These are phyloP conservation scores for Aspergillus flavus DNA, from an alignment of 2,329 filamentous ascomycete species.

Conservation along the genomic window DNA sequence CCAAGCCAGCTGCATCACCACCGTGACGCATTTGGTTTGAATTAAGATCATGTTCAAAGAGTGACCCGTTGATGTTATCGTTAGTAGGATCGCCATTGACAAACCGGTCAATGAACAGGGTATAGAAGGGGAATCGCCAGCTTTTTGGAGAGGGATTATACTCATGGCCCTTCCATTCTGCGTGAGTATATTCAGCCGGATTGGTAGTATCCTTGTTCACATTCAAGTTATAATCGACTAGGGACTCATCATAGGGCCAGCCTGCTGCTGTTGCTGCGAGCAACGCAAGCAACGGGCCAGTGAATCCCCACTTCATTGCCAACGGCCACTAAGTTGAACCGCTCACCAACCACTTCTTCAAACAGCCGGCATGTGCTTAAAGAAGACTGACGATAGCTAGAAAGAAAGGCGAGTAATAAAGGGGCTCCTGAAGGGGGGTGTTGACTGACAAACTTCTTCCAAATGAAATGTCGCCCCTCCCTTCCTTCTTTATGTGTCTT, in stretches of 20 bases:
- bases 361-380: slow-evolving; percentile 26
- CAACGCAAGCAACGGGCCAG: slow-evolving; percentile 30
- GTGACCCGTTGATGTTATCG: slow-evolving; percentile 63
- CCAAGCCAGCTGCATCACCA: slow-evolving; percentile 60
- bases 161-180: slow-evolving; percentile 56
- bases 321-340: slow-evolving; percentile 13
- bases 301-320: slow-evolving; percentile 37
- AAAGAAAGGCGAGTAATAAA: not conserved
- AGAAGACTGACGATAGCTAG: not conserved
- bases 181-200: slow-evolving; percentile 60
- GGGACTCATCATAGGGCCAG: slow-evolving; percentile 53
- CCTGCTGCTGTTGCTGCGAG: slow-evolving; percentile 28
- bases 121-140: slow-evolving; percentile 69
- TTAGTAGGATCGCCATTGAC: slow-evolving; percentile 67
- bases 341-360: slow-evolving; percentile 11
- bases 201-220: slow-evolving; percentile 58
- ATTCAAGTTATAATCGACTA: slow-evolving; percentile 63
- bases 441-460: not conserved
- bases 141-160: slow-evolving; percentile 60
- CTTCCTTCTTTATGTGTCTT: slow-evolving; percentile 13
- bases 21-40: slow-evolving; percentile 66
- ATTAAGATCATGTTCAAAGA: slow-evolving; percentile 62
- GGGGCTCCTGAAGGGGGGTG: not conserved
- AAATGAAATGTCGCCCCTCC: slow-evolving; percentile 2
- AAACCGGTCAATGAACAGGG: slow-evolving; percentile 64